A percentile compares a stretch with the other conserved stretches of the same genome.
phyloP scores from a whole-genome alignment of 805 yeast genomes.

The Henningerozyma blattae region DNA sequence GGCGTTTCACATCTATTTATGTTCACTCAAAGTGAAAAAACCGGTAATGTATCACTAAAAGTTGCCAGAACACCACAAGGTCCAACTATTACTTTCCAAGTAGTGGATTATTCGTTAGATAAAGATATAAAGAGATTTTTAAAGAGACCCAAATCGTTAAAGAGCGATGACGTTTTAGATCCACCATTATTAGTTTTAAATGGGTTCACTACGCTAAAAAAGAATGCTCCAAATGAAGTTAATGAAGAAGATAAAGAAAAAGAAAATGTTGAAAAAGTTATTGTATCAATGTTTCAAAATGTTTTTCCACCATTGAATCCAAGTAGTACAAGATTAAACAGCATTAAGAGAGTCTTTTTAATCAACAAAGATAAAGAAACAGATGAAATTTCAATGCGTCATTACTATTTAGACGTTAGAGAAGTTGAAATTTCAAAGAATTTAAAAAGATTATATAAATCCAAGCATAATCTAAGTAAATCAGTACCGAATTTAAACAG shows the following conservation, averaged over 20 bases:
- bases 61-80: conserved; percentile 86
- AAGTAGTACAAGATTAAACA: conserved; percentile 55
- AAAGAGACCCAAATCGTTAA: conserved; percentile 67
- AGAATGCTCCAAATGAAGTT: conserved; percentile 2
- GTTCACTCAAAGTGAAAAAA: conserved; percentile 66
- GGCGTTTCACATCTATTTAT: conserved; percentile 84
- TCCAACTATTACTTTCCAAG: conserved; percentile 79
- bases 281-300: conserved; percentile 86
- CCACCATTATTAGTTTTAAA: conserved; percentile 92
- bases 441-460: conserved; percentile 55
- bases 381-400: conserved; percentile 74
- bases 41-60: conserved; percentile 75
- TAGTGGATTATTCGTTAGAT: conserved; percentile 63
- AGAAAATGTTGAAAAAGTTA: conserved; percentile 61
- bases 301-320: conserved; percentile 94
- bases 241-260: conserved; percentile 7
- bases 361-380: conserved; percentile 60
- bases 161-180: conserved; percentile 51
- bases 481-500: conserved; percentile 57
- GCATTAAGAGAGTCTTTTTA: conserved; percentile 77
- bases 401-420: conserved; percentile 78
- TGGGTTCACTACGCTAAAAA: conserved; percentile 44
- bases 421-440: conserved; percentile 67
- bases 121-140: conserved; percentile 66
- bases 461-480: conserved; percentile 48